Evolutionary conservation across 768 basidiomycete genomes (phyloP).

Genomic region (Kondoa malvinella): DNA sequence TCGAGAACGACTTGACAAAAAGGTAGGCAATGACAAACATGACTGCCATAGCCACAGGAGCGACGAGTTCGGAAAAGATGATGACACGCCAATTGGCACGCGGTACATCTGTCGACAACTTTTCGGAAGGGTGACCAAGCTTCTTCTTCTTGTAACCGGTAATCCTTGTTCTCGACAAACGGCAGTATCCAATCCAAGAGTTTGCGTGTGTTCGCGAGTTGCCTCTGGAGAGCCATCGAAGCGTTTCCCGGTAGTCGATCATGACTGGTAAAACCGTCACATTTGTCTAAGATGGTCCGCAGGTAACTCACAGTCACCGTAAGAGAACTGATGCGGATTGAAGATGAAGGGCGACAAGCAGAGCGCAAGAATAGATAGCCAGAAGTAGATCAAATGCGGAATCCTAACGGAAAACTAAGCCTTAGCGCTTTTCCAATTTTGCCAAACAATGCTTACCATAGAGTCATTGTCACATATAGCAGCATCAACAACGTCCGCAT

Average conservation of each 20-base stretch:
- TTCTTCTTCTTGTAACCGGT: slow-evolving; percentile 99
- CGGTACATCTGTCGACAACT: slow-evolving; percentile 84
- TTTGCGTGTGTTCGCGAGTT: slow-evolving; percentile 94
- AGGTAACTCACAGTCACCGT: slow-evolving; percentile 53
- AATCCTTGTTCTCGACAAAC: slow-evolving; percentile 91
- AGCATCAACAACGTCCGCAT: slow-evolving; percentile 82
- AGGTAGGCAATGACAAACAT: slow-evolving; percentile 76
- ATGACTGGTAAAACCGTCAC: slow-evolving; percentile 33
- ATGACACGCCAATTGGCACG: slow-evolving; percentile 55
- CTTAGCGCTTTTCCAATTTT: neutral
- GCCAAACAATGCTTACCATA: slow-evolving; percentile 43
- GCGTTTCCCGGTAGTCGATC: slow-evolving; percentile 89
- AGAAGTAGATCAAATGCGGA: slow-evolving; percentile 89
- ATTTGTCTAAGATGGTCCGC: neutral
- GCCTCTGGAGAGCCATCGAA: slow-evolving; percentile 97
- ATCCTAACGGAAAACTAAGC: slow-evolving; percentile 31
- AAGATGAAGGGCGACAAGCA: slow-evolving; percentile 94
- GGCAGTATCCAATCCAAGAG: slow-evolving; percentile 98
- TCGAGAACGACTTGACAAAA: slow-evolving; percentile 38
- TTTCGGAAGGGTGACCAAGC: slow-evolving; percentile 91
- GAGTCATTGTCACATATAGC: slow-evolving; percentile 76
- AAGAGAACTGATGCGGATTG: slow-evolving; percentile 99
- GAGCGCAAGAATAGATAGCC: slow-evolving; percentile 79
- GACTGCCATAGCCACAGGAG: slow-evolving; percentile 32
- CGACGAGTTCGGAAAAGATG: slow-evolving; percentile 32